These are phyloP conservation scores for Penicillium macrosclerotiorum DNA, from an alignment of 495 filamentous ascomycete species.

Conservation along the genomic window DNA sequence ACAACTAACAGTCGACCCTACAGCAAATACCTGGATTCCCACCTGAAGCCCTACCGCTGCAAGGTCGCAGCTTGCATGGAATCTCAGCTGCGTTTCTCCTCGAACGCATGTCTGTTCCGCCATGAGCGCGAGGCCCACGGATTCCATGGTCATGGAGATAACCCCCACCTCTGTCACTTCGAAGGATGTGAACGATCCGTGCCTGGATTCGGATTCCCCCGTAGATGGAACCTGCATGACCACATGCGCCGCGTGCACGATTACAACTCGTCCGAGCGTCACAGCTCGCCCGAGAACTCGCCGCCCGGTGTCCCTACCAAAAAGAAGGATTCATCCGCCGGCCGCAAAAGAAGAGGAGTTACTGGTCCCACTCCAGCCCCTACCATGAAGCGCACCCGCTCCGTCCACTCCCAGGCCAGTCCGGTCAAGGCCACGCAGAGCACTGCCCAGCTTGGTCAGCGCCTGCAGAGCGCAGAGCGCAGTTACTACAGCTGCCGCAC, in stretches of 20 bases:
- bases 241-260: constrained; percentile 94
- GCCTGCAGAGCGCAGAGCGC: constrained; percentile 44
- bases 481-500: constrained; percentile 45
- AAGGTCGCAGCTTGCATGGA: constrained; percentile 75
- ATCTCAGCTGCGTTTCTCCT: constrained; percentile 72
- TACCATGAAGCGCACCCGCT: constrained; percentile 49
- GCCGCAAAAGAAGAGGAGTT: constrained; percentile 41
- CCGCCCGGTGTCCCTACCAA: constrained; percentile 28
- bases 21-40: constrained; percentile 94
- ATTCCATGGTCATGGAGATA: constrained; percentile 90
- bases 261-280: constrained; percentile 55
- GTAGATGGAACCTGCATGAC: constrained; percentile 90
- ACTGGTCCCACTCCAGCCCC: constrained; percentile 37
- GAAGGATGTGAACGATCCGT: constrained; percentile 78
- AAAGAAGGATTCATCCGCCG: constrained; percentile 39
- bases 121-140: constrained; percentile 94
- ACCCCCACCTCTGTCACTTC: constrained; percentile 82
- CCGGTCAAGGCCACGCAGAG: constrained; percentile 34
- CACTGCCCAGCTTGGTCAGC: constrained; percentile 40
- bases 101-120: constrained; percentile 89
- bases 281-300: constrained; percentile 45
- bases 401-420: constrained; percentile 39
- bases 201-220: constrained; percentile 81
- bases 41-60: constrained; percentile 91
- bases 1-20: constrained; percentile 32